phyloP scores from a whole-genome alignment of 768 basidiomycete species.

The Mycena floridula region DNA sequence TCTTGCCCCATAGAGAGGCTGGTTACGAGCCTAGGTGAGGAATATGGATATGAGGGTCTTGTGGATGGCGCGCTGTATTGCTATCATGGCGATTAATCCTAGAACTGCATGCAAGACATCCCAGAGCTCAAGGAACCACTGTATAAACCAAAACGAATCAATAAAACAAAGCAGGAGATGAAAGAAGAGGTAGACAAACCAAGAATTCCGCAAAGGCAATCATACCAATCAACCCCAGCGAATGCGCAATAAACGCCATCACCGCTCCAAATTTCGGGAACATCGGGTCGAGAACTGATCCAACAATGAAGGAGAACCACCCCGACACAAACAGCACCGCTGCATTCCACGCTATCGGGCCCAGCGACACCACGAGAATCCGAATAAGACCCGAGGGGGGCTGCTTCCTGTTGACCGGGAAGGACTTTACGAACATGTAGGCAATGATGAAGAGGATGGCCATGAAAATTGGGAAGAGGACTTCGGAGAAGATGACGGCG shows the following conservation, averaged over 20 bases:
- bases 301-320: conserved; percentile 85
- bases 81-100: conserved; percentile 86
- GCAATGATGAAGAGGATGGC: conserved; percentile 82
- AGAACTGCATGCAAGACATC: conserved; percentile 88
- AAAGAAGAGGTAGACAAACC: conserved; percentile 38
- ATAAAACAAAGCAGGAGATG: neutral
- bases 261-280: conserved; percentile 88
- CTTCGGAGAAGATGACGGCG: conserved; percentile 81
- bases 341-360: conserved; percentile 95
- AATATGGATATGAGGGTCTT: conserved; percentile 93
- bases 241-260: conserved; percentile 88
- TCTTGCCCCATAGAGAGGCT: too few species aligned
- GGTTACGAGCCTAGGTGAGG: too few species aligned
- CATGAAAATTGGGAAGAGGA: conserved; percentile 81
- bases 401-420: conserved; percentile 59
- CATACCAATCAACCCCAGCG: conserved; percentile 77
- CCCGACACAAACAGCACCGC: conserved; percentile 83
- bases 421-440: conserved; percentile 90
- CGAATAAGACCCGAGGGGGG: conserved; percentile 85
- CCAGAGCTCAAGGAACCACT: conserved; percentile 97
- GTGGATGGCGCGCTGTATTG: conserved; percentile 90
- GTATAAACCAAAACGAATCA: conserved; percentile 8
- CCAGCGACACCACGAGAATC: conserved; percentile 87
- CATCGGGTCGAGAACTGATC: conserved; percentile 79
- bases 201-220: conserved; percentile 95